Conservation (phyloP, 202 grass and related monocot species). For the Schoenoplectus tabernaemontani region DNA sequence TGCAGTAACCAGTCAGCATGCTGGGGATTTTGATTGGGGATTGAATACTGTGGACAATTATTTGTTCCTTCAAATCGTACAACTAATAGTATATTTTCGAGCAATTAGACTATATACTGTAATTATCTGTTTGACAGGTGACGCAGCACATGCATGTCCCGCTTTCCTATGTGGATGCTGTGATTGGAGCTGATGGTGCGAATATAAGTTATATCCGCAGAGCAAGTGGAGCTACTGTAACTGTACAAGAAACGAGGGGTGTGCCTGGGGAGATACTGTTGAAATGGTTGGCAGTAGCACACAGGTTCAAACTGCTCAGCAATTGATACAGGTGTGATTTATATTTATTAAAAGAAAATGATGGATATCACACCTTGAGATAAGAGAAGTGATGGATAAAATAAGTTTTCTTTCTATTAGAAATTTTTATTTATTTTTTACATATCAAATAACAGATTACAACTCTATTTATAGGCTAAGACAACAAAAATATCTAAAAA, state of each 20-base stretch:
- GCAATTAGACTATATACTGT: background rate
- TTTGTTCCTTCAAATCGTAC: slow-evolving; percentile 14
- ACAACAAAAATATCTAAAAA: too few relatives aligned
- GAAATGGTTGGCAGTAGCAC: slow-evolving; percentile 74
- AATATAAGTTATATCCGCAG: slow-evolving; percentile 94
- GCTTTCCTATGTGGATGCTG: slow-evolving; percentile 91
- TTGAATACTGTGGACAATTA: background rate
- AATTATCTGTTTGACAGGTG: slow-evolving; percentile 40
- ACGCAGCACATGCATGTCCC: slow-evolving; percentile 86
- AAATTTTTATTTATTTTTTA: too few relatives aligned
- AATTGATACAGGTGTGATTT: slow-evolving; percentile 69
- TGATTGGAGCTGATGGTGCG: slow-evolving; percentile 77
- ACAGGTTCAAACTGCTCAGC: slow-evolving; percentile 95
- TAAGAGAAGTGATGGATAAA: too few relatives aligned
- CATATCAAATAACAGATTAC: too few relatives aligned
- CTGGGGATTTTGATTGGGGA: background rate
- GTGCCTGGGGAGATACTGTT: slow-evolving; percentile 87
- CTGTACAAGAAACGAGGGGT: slow-evolving; percentile 74
- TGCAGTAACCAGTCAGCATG: background rate
- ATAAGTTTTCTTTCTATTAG: slow-evolving; percentile 7
- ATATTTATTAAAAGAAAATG: background rate
- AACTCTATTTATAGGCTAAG: too few relatives aligned
- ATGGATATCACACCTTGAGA: too few relatives aligned
- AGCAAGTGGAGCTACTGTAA: slow-evolving; percentile 92
- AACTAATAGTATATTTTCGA: background rate